These are phyloP conservation scores for Hordeum pubiflorum DNA, from an alignment of 202 grass and related monocot genomes.

Conservation along the genomic window DNA sequence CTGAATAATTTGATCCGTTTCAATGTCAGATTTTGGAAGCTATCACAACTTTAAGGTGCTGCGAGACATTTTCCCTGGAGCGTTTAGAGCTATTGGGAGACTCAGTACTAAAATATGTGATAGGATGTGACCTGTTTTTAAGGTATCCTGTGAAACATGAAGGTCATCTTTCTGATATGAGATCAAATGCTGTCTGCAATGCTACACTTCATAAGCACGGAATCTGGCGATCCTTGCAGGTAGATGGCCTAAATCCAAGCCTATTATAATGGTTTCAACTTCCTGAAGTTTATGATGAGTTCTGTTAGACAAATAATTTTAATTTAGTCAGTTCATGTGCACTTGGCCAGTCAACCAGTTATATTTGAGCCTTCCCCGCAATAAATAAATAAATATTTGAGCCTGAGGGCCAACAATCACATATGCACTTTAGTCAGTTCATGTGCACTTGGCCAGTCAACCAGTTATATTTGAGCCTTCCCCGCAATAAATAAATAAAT, in stretches of 20 bases:
- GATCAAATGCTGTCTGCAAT: conserved; percentile 65
- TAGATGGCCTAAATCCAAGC: conserved; percentile 24
- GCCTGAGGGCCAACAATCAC: background rate
- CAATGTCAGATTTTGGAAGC: conserved; percentile 86
- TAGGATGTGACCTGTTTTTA: conserved; percentile 68
- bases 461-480: background rate
- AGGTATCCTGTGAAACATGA: conserved; percentile 78
- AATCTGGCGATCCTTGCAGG: conserved; percentile 67
- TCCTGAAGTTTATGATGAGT: conserved; percentile 6
- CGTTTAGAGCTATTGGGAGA: conserved; percentile 83
- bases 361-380: background rate
- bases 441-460: conserved; percentile 1
- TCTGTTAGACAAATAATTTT: conserved; percentile 10
- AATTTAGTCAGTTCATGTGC: background rate
- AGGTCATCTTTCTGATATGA: conserved; percentile 67
- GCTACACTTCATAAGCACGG: conserved; percentile 77
- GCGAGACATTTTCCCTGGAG: conserved; percentile 85
- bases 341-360: background rate
- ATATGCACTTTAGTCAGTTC: conserved; percentile 3
- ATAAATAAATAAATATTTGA: background rate
- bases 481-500: background rate
- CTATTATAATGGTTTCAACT: conserved; percentile 19
- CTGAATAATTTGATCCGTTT: conserved; percentile 2
- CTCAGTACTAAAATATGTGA: conserved; percentile 81
- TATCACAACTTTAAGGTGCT: conserved; percentile 70